Evolutionary conservation across 176 grass and related monocot species (phyloP), one percentile per base, ranked within the genome.

Genomic region (Cenchrus americanus): DNA sequence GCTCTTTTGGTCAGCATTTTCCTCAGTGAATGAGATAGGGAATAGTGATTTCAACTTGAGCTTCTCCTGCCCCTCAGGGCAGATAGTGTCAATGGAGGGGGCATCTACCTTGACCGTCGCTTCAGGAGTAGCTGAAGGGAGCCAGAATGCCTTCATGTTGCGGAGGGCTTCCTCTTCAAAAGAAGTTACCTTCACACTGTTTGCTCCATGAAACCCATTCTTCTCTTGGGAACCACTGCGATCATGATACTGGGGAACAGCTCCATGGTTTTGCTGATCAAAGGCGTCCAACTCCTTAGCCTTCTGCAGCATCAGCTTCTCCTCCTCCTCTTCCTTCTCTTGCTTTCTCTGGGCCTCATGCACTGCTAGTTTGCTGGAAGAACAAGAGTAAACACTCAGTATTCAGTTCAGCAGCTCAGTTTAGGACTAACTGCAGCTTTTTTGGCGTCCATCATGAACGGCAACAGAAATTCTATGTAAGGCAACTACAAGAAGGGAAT

Each of bases 121-220:
- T 87, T 88, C 91, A 40, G 97, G 96, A 6, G 97, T 99, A 43
- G 97, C 97, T 22, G 97, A 99, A 0, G 97, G 97, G 82, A 99
- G 97, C 97, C 97, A 99, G 62, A 99, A 99, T 15, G 97, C 97
- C 79, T 99, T 99, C 97, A 99, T 99, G 74, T 83, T 92, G 70
- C 97, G 97, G 11, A 99, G 87, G 70, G 97, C 97, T 84, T 99
- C 97, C 76, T 96, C 97, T 86, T 99, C 93, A 2, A 91, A 99
- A n/a, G 97, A 96, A 58, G 97, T 99, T 66, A 91, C 87, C 78
- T 91, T 99, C 72, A 99, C 97, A 48, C 97, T 99, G 70, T 99
- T 99, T 19, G 97, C 97, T 55, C 97, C 97, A 30, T 99, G 97
- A 71, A 99, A 99, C 49, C 88, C 90, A 77, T 92, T 96, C 86